Conservation (phyloP, 371 early-diverging fungal genomes). For the Quaeritorhiza haematococci region DNA sequence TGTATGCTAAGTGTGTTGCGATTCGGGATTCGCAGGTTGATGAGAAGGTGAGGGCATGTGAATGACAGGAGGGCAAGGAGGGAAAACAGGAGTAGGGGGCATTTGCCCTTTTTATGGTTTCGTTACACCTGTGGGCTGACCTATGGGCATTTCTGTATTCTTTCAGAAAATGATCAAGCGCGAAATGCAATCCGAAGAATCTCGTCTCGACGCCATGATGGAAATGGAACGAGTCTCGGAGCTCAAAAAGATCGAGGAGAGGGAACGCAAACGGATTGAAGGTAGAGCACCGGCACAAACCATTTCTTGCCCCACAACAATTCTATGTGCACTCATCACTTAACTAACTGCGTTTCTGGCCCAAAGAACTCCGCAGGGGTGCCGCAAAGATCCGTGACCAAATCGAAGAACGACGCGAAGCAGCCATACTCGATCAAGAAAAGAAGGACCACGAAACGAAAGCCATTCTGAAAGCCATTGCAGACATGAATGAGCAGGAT, state of each 20-base stretch:
- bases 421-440: constrained; percentile 42
- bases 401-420: constrained; percentile 48
- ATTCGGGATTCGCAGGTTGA: constrained; percentile 52
- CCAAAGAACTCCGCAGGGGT: constrained; percentile 38
- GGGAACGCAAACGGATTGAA: constrained; percentile 32
- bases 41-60: constrained; percentile 43
- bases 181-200: constrained; percentile 41
- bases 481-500: constrained; percentile 34
- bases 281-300: too few relatives aligned
- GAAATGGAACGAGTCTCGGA: constrained; percentile 43
- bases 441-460: constrained; percentile 50
- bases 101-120: neutral
- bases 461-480: constrained; percentile 33
- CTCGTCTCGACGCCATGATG: constrained; percentile 50
- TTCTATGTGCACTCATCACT: too few relatives aligned
- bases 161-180: constrained; percentile 36
- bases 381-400: constrained; percentile 47
- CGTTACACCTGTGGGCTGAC: neutral
- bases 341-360: neutral
- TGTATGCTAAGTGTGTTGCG: constrained; percentile 56
- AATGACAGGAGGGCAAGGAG: too few relatives aligned
- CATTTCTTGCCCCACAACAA: neutral
- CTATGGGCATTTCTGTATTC: neutral
- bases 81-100: too few relatives aligned
- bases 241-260: constrained; percentile 41